Conservation (phyloP, 352 stramenopile genomes). For the Detonula confervacea region DNA sequence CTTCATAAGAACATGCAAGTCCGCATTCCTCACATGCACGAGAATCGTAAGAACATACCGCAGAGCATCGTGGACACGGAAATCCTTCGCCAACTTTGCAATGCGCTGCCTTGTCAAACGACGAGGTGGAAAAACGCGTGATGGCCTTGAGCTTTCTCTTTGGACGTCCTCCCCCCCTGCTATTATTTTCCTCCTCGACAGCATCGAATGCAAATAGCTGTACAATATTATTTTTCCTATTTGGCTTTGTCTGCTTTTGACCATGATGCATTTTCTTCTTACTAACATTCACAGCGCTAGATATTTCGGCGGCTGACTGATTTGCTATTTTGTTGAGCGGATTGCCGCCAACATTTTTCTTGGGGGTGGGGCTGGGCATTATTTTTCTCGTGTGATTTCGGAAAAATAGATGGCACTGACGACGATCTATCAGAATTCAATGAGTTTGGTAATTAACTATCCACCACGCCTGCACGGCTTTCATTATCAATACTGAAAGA, state of each 20-base stretch:
- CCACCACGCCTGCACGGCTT: no score
- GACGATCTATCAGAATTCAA: not conserved
- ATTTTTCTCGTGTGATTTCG: not conserved
- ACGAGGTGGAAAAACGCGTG: not conserved
- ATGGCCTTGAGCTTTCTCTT: slow-evolving; percentile 30
- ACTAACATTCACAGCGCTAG: not conserved
- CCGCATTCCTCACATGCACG: not conserved
- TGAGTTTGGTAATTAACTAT: no score
- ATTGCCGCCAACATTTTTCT: not conserved
- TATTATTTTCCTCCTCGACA: not conserved
- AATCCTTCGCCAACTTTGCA: slow-evolving; percentile 25
- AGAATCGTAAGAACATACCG: slow-evolving; percentile 8
- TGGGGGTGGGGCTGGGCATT: not conserved
- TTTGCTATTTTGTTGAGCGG: not conserved
- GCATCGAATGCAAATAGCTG: slow-evolving; percentile 22
- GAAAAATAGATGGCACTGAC: not conserved
- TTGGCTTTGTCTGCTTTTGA: not conserved
- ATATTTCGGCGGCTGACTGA: not conserved
- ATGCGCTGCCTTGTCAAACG: not conserved
- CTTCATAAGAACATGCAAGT: slow-evolving; percentile 21
- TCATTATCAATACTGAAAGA: no score
- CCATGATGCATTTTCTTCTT: not conserved
- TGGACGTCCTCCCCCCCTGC: not conserved
- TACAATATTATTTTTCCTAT: not conserved
- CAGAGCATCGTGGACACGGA: slow-evolving; percentile 18